Evolutionary conservation across 2,329 filamentous ascomycete species (phyloP), one percentile per base, ranked within the genome.

Genomic region (Aspergillus puulaauensis): DNA sequence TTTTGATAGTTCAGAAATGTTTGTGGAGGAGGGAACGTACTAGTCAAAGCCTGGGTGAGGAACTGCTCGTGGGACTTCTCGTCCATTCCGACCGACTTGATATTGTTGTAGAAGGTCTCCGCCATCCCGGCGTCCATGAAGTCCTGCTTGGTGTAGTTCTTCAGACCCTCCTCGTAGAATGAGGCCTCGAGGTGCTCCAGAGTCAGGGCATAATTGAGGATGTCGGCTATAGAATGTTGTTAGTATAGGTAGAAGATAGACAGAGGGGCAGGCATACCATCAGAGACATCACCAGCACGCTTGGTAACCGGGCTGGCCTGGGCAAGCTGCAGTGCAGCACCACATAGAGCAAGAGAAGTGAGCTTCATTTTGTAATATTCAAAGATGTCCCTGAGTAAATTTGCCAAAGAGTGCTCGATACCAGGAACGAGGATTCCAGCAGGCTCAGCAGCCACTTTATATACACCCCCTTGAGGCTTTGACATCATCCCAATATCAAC

Each of bases 111-210:
- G 69, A 86, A 83, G 3, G 74, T 72, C 0, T 75, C 65, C 51
- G 79, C 70, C 66, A 79, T 81, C 14, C 83, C 83, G 46, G 82
- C 83, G 33, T 70, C 73, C 27, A 73, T 64, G 67, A 87, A 87
- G 63, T 85, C 77, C 19, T 46, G 43, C 43, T 45, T 70, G 31
- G 78, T 80, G 76, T 83, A 89, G 65, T 84, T 86, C 57, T 75
- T 70, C 4, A 89, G 76, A 39, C 82, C 86, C 49, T 86, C 69
- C 39, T 77, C 74, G 74, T 90, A 90, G 75, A 89, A 89, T 55
- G 77, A 79, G 60, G 83, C 76, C 73, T 90, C 87, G 31, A 85
- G 79, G 54, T 82, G 78, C 71, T 85, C 83, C 5, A 84, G 78
- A 14, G 65, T 66, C 37, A 66, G 52, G n/a, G 65, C 64, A 47